Evolutionary conservation across 192 early-diverging fungal species (phyloP), one percentile per base, ranked within the genome.

Genomic region (Entomortierella parvispora): DNA sequence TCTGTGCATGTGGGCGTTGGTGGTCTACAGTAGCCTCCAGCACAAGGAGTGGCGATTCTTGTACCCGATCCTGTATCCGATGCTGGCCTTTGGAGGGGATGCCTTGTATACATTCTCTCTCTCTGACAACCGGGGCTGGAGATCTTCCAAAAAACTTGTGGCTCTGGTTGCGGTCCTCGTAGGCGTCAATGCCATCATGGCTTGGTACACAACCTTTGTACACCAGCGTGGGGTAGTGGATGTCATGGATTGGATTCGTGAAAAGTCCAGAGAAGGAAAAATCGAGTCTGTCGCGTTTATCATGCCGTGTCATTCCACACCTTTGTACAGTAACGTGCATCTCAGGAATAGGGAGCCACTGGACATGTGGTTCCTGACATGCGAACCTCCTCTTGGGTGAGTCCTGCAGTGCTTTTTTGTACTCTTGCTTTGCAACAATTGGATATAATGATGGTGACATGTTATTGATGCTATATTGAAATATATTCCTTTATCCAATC

Each of bases 281-380:
- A 55, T 74, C 20, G 23, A 66, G 26, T 80, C 83, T 20, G 81
- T 96, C 12, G 84, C 91, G 2, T 92, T 97, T 62, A 69, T 98
- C 37, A 98, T 96, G 95, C 97, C 97, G 8, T 99, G 97, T 60
- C 96, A 99, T 70, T 99, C 96, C 5, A 97, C 97, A 3, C 97
- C 96, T n/a, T 96, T 87, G 77, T 90, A 96, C 58, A 92, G 92
- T 46, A 86, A 92, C 76, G 22, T 98, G 7, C 96, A 98, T 64
- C 62, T 90, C 14, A 81, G 87, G 15, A 12, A 71, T 23, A 23
- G 37, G 2, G 23, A 31, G 23, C 66, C 65, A 1, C 10, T 64
- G 6, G 9, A 62, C 9, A 90, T 96, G 89, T 88, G 92, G 83
- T 95, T 95, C 60, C 75, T 99, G 43, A 92, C 92, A 8, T 99